Evolutionary conservation across 441 rosid genomes (phyloP).

Genomic region (Lepidium campestre): DNA sequence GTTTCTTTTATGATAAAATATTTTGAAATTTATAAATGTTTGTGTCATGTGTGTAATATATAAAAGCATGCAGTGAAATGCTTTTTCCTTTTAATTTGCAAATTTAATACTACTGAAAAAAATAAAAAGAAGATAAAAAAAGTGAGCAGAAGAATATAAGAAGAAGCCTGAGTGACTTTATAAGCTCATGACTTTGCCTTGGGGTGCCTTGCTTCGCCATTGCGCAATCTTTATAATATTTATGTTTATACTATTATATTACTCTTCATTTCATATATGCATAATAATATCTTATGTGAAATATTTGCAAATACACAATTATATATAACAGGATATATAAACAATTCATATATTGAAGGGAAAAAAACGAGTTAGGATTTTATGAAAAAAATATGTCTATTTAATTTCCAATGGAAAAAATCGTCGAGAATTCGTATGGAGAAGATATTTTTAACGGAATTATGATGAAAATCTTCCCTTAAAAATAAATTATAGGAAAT

Average conservation of each 20-base stretch:
- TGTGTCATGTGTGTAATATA: background rate
- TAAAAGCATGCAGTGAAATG: background rate
- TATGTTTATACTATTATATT: background rate
- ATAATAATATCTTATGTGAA: background rate
- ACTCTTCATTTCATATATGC: background rate
- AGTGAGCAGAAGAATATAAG: conserved; percentile 14
- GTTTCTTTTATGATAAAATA: too few species aligned
- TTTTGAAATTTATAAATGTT: background rate
- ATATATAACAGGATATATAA: background rate
- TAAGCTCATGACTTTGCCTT: conserved; percentile 27
- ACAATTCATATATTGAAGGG: too few species aligned
- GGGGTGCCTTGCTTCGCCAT: conserved; percentile 38
- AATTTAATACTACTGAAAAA: conserved; percentile 1
- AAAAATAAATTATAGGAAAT: too few species aligned
- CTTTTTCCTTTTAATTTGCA: background rate
- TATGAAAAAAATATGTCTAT: too few species aligned
- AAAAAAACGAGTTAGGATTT: too few species aligned
- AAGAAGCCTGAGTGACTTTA: conserved; percentile 39
- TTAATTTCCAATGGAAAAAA: too few species aligned
- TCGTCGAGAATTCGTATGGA: too few species aligned
- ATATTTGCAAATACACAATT: background rate
- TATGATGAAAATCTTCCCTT: too few species aligned
- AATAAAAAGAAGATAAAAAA: background rate
- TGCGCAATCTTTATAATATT: conserved; percentile 31
- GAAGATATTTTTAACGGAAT: too few species aligned